These are phyloP conservation scores for Sophora flavescens DNA, from an alignment of 306 rosid species.

Conservation along the genomic window DNA sequence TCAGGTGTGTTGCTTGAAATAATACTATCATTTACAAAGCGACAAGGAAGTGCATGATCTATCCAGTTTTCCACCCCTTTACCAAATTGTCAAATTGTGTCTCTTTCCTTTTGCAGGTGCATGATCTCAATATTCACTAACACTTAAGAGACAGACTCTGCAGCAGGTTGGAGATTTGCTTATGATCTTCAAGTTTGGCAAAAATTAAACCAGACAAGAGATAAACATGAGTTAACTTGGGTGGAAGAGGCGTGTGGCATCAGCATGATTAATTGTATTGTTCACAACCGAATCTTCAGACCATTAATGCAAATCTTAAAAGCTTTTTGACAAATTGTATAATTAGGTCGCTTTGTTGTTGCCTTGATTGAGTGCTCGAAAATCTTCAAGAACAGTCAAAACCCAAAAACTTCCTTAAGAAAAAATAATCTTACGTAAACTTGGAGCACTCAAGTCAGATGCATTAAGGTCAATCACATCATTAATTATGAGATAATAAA, in stretches of 20 bases:
- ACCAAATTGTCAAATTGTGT: conserved; percentile 40
- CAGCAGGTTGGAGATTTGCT: conserved; percentile 43
- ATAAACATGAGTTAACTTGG: conserved; percentile 40
- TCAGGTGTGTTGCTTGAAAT: conserved; percentile 48
- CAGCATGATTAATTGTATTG: conserved; percentile 29
- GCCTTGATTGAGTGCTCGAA: conserved; percentile 16
- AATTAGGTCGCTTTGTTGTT: conserved; percentile 43
- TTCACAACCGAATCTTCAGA: conserved; percentile 48
- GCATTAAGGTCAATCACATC: background rate
- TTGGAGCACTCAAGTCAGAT: too few species aligned
- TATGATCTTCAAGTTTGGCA: conserved; percentile 21
- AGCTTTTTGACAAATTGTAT: conserved; percentile 49
- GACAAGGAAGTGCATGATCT: conserved; percentile 42
- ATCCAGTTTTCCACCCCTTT: conserved; percentile 12
- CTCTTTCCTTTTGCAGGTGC: conserved; percentile 17
- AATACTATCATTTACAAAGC: conserved; percentile 27
- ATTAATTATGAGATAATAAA: too few species aligned
- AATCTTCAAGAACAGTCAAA: conserved; percentile 44
- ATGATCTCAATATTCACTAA: conserved; percentile 27
- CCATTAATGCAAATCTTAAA: conserved; percentile 45
- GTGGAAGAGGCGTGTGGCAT: conserved; percentile 48
- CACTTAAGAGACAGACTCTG: conserved; percentile 23
- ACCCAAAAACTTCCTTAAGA: background rate
- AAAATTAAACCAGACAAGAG: conserved; percentile 41
- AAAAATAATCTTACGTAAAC: too few species aligned